Conservation (phyloP, 2,329 filamentous ascomycete species). For the Bretziella fagacearum region DNA sequence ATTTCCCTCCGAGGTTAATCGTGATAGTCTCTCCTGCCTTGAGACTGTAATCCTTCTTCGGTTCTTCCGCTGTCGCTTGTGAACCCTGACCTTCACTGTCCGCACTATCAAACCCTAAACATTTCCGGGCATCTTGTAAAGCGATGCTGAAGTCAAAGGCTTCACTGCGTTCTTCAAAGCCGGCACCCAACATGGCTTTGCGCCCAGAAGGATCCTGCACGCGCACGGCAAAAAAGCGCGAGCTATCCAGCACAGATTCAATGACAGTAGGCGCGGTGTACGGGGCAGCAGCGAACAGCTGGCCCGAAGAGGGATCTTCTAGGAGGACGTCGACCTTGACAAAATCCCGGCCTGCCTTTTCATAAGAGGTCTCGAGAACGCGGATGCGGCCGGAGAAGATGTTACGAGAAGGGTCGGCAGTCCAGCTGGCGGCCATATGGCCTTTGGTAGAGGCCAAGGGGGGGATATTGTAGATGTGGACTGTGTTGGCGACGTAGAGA, state of each 20-base stretch:
- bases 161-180: slow-evolving; percentile 72
- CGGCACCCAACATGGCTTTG: slow-evolving; percentile 67
- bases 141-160: slow-evolving; percentile 75
- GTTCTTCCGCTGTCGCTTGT: slow-evolving; percentile 25
- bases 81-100: slow-evolving; percentile 21
- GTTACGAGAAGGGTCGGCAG: slow-evolving; percentile 48
- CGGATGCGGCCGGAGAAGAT: slow-evolving; percentile 78
- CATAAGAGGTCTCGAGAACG: slow-evolving; percentile 55
- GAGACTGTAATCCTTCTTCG: slow-evolving; percentile 62
- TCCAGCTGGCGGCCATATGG: slow-evolving; percentile 65
- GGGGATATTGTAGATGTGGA: slow-evolving; percentile 80
- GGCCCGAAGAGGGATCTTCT: slow-evolving; percentile 54
- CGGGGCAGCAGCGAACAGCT: slow-evolving; percentile 70
- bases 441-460: slow-evolving; percentile 62
- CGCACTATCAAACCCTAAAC: slow-evolving; percentile 41
- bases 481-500: slow-evolving; percentile 55
- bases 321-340: slow-evolving; percentile 62
- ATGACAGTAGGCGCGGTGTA: slow-evolving; percentile 51
- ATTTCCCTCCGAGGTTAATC: slow-evolving; percentile 34
- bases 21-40: slow-evolving; percentile 85
- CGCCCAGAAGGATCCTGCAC: slow-evolving; percentile 59
- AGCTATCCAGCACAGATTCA: slow-evolving; percentile 62
- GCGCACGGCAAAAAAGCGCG: slow-evolving; percentile 68
- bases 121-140: slow-evolving; percentile 60
- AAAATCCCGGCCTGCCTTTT: slow-evolving; percentile 27